A percentile compares a stretch with the other conserved stretches of the same genome.
Conservation (phyloP, 768 basidiomycete species). For the Kwoniella bestiolae region DNA sequence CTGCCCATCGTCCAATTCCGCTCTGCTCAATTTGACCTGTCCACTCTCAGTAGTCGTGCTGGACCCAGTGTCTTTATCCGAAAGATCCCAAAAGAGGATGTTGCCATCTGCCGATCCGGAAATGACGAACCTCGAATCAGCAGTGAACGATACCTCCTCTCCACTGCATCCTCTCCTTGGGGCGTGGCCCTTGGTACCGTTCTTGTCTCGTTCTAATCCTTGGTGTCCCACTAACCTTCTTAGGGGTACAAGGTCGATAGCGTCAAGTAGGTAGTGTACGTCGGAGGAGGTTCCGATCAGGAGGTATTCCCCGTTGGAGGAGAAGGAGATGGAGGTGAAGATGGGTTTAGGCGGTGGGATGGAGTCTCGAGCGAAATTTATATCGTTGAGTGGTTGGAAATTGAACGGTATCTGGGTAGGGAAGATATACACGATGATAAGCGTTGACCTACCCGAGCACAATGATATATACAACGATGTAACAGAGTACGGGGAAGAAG, state of each 20-base stretch:
- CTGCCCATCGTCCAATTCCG: conserved; percentile 4
- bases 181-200: conserved; percentile 62
- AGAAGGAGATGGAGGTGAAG: conserved; percentile 90
- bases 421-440: not conserved
- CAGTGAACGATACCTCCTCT: conserved; percentile 92
- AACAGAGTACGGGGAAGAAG: not conserved
- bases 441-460: no score
- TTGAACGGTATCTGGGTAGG: conserved; percentile 72
- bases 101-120: conserved; percentile 76
- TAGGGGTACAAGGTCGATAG: conserved; percentile 80
- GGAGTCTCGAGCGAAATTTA: conserved; percentile 71
- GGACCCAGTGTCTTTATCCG: conserved; percentile 59
- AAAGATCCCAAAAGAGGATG: conserved; percentile 83
- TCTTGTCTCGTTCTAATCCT: conserved; percentile 74
- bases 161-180: conserved; percentile 79
- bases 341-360: conserved; percentile 85
- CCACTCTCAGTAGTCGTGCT: conserved; percentile 26
- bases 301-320: conserved; percentile 84
- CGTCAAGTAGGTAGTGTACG: conserved; percentile 90
- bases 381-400: conserved; percentile 79
- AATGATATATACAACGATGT: not conserved
- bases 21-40: conserved; percentile 16
- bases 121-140: conserved; percentile 87
- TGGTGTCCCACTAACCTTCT: conserved; percentile 83
- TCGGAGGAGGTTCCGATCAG: conserved; percentile 90